phyloP scores from a whole-genome alignment of 306 rosid species.

The Cicer judaicum region DNA sequence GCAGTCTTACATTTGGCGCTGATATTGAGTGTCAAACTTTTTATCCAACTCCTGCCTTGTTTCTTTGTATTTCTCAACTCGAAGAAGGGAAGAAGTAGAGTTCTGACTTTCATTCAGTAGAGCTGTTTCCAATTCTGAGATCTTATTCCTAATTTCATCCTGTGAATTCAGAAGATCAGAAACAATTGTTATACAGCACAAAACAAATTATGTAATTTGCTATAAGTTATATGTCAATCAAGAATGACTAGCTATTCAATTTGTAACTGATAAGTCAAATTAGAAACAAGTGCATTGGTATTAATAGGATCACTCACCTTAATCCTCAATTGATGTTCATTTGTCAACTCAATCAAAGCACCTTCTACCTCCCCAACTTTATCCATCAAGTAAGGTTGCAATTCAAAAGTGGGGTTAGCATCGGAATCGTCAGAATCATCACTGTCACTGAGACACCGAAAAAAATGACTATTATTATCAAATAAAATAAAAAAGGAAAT shows the following conservation, averaged over 20 bases:
- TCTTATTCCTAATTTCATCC: conserved; percentile 80
- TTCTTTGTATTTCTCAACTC: conserved; percentile 74
- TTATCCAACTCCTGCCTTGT: conserved; percentile 77
- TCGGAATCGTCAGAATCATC: conserved; percentile 74
- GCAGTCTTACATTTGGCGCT: conserved; percentile 74
- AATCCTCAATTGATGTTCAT: conserved; percentile 67
- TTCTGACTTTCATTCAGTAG: conserved; percentile 60
- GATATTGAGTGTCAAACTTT: conserved; percentile 81
- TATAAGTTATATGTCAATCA: background rate
- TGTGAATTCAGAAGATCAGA: conserved; percentile 48
- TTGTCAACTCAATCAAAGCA: conserved; percentile 62
- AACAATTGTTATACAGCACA: conserved; percentile 20
- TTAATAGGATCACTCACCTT: conserved; percentile 56
- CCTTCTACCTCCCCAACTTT: conserved; percentile 69
- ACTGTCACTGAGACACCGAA: conserved; percentile 56
- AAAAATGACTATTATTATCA: conserved; percentile 31
- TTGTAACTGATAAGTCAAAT: conserved; percentile 17
- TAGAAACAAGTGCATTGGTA: background rate
- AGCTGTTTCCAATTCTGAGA: conserved; percentile 66
- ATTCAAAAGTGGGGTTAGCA: conserved; percentile 48
- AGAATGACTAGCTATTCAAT: conserved; percentile 30
- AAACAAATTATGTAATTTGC: conserved; percentile 36
- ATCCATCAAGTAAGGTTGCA: conserved; percentile 67
- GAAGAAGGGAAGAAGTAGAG: conserved; percentile 60
- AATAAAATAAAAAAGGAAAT: conserved; percentile 26